Evolutionary conservation across 2,329 filamentous ascomycete genomes (phyloP).

Genomic region (Diplodia corticola): DNA sequence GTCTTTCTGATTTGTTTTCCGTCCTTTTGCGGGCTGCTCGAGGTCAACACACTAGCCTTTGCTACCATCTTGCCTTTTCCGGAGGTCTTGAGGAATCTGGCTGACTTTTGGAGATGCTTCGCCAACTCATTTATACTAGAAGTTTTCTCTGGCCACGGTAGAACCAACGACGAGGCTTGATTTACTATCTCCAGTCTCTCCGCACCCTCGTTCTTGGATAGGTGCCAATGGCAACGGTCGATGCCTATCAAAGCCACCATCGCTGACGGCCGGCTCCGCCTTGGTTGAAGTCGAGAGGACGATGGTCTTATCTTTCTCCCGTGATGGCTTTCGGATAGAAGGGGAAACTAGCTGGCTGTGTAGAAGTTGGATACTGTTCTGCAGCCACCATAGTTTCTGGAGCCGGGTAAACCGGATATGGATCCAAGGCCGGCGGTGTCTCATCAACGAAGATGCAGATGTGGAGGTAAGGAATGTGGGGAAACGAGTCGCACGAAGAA

Average conservation of each 20-base stretch:
- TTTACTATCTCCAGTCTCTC: neutral
- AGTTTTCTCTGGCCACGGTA: neutral
- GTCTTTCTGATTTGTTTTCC: no score
- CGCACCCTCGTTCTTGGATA: neutral
- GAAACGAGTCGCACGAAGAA: neutral
- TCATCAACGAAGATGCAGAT: neutral
- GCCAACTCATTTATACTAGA: neutral
- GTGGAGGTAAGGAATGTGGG: neutral
- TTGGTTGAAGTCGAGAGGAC: neutral
- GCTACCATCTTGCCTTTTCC: no score
- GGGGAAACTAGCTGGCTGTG: neutral
- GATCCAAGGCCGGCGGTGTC: neutral
- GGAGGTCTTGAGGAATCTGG: no score
- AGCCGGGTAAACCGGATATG: neutral
- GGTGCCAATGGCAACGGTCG: neutral
- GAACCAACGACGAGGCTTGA: neutral
- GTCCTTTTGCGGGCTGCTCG: no score
- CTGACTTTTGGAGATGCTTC: neutral
- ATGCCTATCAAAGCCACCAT: neutral
- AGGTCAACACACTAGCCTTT: no score
- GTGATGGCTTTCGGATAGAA: neutral
- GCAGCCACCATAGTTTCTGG: neutral
- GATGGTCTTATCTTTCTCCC: neutral
- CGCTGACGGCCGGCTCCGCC: conserved; percentile 1
- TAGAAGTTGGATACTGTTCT: neutral